Conservation (phyloP, 345 rosid species). For the Salix exigua region DNA sequence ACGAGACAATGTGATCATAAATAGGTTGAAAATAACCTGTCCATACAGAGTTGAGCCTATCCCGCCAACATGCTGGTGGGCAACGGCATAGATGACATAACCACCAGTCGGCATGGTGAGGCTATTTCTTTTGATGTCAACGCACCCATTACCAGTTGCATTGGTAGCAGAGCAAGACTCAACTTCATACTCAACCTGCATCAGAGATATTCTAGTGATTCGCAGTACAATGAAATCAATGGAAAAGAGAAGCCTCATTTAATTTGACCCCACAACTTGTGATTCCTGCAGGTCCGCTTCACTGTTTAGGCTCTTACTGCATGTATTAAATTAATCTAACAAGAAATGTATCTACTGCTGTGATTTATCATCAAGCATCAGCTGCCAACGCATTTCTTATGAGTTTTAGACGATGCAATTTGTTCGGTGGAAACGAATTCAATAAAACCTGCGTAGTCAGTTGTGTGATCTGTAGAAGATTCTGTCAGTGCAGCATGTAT, state of each 20-base stretch:
- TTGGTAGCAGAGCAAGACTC: slow-evolving; percentile 39
- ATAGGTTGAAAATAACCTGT: slow-evolving; percentile 39
- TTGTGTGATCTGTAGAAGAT: background rate
- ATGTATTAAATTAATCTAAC: background rate
- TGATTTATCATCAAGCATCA: background rate
- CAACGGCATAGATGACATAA: slow-evolving; percentile 72
- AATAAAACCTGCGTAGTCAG: background rate
- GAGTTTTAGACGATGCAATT: background rate
- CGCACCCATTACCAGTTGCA: slow-evolving; percentile 25
- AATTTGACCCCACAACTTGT: background rate
- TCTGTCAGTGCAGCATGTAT: background rate
- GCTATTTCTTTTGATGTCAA: slow-evolving; percentile 46
- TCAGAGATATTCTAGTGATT: background rate
- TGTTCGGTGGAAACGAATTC: background rate
- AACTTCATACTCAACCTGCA: slow-evolving; percentile 66
- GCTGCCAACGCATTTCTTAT: background rate
- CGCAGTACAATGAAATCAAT: background rate
- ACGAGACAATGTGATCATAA: background rate
- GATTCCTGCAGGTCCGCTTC: background rate
- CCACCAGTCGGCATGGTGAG: slow-evolving; percentile 64
- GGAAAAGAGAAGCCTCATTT: background rate
- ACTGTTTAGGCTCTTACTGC: background rate
- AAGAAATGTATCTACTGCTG: background rate
- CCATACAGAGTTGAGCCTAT: slow-evolving; percentile 60
- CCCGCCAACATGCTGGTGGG: slow-evolving; percentile 80